A percentile compares a stretch with the other conserved stretches of the same genome.
phyloP scores from a whole-genome alignment of 1,284 basidiomycete species.

The Tilletia setariae region DNA sequence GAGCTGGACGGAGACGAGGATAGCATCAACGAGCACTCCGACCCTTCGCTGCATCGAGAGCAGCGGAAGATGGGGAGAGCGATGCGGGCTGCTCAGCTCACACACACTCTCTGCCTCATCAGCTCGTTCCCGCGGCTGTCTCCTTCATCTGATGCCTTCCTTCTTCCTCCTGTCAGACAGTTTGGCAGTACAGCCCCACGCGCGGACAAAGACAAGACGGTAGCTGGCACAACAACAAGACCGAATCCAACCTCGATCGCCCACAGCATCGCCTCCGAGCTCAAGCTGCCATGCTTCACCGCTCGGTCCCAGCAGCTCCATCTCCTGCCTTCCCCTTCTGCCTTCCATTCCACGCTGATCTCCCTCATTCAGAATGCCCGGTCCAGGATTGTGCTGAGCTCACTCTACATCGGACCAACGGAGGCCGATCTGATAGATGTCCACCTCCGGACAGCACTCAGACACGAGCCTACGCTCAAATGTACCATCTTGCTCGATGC shows the following conservation, averaged over 20 bases:
- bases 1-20: no score
- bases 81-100: no score
- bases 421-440: conserved; percentile 32
- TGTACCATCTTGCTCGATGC: conserved; percentile 79
- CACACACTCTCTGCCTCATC: no score
- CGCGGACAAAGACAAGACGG: no score
- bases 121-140: no score
- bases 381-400: conserved; percentile 40
- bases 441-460: conserved; percentile 30
- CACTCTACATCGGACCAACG: conserved; percentile 47
- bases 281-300: conserved; percentile 28
- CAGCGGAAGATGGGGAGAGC: no score
- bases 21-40: no score
- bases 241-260: not conserved
- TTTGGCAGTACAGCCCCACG: no score
- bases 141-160: no score
- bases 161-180: no score
- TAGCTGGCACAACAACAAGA: no score
- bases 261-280: conserved; percentile 18
- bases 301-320: conserved; percentile 29
- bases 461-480: conserved; percentile 63
- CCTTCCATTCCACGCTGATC: conserved; percentile 32
- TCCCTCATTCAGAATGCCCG: conserved; percentile 29
- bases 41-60: no score
- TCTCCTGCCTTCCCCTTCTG: conserved; percentile 26